These are phyloP conservation scores for Talaromyces sp. DNA, from an alignment of 2,329 filamentous ascomycete genomes.

Conservation along the genomic window DNA sequence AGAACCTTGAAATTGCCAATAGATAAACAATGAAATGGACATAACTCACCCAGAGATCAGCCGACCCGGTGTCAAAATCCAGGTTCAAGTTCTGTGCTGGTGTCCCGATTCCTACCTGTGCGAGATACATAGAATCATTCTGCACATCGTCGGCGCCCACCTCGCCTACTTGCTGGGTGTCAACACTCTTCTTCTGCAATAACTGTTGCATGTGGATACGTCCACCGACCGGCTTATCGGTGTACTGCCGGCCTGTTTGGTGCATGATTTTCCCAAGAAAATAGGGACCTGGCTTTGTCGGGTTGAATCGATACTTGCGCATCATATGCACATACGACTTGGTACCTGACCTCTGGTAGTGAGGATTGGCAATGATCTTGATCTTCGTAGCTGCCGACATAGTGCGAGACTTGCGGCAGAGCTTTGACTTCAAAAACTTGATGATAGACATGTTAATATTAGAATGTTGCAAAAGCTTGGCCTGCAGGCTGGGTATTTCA, in stretches of 20 bases:
- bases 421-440: slow-evolving; percentile 16
- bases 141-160: slow-evolving; percentile 66
- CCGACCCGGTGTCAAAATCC: slow-evolving; percentile 72
- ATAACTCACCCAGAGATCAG: slow-evolving; percentile 67
- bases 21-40: neutral
- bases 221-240: slow-evolving; percentile 53
- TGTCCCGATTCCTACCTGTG: slow-evolving; percentile 65
- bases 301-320: slow-evolving; percentile 64
- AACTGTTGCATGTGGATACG: slow-evolving; percentile 50
- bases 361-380: slow-evolving; percentile 58
- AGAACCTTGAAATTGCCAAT: neutral
- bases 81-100: slow-evolving; percentile 64
- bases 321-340: slow-evolving; percentile 67
- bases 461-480: neutral
- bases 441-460: slow-evolving; percentile 10
- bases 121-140: slow-evolving; percentile 68
- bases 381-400: slow-evolving; percentile 48
- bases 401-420: slow-evolving; percentile 16
- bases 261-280: slow-evolving; percentile 53
- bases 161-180: slow-evolving; percentile 45
- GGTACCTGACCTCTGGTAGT: slow-evolving; percentile 61
- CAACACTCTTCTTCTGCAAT: slow-evolving; percentile 52
- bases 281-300: slow-evolving; percentile 66
- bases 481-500: neutral
- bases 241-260: slow-evolving; percentile 53